Evolutionary conservation across 345 rosid species (phyloP).

Genomic region (Durio zibethinus): DNA sequence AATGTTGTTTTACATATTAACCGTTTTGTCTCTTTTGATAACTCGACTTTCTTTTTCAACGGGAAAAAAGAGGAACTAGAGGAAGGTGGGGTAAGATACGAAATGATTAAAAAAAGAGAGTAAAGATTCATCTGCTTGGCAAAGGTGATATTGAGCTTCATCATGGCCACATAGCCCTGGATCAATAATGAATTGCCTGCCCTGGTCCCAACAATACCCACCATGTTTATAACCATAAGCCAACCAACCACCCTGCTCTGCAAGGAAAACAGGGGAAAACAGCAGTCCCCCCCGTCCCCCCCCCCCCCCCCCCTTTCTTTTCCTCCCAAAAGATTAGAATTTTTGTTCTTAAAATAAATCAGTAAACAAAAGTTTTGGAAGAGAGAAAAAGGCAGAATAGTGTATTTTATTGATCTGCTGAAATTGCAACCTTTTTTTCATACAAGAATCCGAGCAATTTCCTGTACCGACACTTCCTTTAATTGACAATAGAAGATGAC

Average conservation of each 20-base stretch:
- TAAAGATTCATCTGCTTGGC: too few relatives aligned
- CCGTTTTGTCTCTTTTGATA: neutral
- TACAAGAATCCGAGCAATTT: slow-evolving; percentile 35
- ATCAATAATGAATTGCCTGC: neutral
- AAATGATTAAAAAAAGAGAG: too few relatives aligned
- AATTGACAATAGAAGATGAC: neutral
- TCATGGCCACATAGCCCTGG: neutral
- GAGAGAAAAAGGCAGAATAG: slow-evolving; percentile 1
- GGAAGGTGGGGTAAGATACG: too few relatives aligned
- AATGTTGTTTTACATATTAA: neutral
- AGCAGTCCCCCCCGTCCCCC: neutral
- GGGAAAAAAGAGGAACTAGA: neutral
- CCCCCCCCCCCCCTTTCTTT: too few relatives aligned
- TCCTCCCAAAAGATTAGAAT: neutral
- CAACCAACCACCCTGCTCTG: neutral
- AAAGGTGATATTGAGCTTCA: neutral
- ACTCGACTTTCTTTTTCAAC: neutral
- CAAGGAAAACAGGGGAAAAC: neutral
- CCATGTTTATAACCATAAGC: neutral
- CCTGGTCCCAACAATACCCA: neutral
- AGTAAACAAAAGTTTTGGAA: neutral
- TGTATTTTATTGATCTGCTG: slow-evolving; percentile 35
- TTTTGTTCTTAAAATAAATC: neutral
- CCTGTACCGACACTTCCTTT: slow-evolving; percentile 37
- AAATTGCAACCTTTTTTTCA: slow-evolving; percentile 13